Base-by-base conservation (phyloP, 495 filamentous ascomycete species). In the Neurospora sp. region DNA sequence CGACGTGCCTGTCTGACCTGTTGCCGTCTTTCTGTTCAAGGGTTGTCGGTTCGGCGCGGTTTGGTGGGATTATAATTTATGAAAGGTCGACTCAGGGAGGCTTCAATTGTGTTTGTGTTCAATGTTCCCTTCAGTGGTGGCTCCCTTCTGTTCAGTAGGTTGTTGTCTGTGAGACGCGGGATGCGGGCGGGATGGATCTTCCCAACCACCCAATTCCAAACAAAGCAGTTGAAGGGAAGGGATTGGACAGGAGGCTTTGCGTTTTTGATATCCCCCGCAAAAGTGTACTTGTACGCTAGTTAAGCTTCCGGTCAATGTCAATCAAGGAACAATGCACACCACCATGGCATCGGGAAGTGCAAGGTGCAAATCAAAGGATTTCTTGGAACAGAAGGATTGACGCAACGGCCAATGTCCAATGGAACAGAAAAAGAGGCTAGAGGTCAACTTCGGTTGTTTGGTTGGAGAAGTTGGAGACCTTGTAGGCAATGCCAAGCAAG, bases 141-240 rank as follows among this genome's bases (percentile, higher is more conserved):
- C 53, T 66, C 53, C 53, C 27, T 66, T 66, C 53, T 14, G 22
- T 5, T n/a, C 42, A 18, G 20, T 27, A 27, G 27, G 27, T 53
- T 35, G 41, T 44, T 22, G 20, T 66, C 53, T 66, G 53, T 18
- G 53, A 66, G 53, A 66, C 53, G 53, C 53, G 27, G 53, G 53
- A 61, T 6, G 53, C 53, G 53, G 53, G 53, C 27, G 53, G 53
- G 27, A 66, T 35, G 53, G 27, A 66, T 35, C 53, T 66, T 14
- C 53, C 53, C 53, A 66, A 66, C 53, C 53, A 66, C 53, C 53
- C 53, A 66, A 66, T 66, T 66, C 53, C 53, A 66, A 66, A 66
- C 53, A 61, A 61, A 66, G 53, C 27, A 61, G 48, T 5, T 35
- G 31, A 35, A 59, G 48, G 48, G 53, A 66, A 37, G 53, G 14